Base-by-base conservation (phyloP, 2,329 filamentous ascomycete species). In the Trichoderma semiorbis region DNA sequence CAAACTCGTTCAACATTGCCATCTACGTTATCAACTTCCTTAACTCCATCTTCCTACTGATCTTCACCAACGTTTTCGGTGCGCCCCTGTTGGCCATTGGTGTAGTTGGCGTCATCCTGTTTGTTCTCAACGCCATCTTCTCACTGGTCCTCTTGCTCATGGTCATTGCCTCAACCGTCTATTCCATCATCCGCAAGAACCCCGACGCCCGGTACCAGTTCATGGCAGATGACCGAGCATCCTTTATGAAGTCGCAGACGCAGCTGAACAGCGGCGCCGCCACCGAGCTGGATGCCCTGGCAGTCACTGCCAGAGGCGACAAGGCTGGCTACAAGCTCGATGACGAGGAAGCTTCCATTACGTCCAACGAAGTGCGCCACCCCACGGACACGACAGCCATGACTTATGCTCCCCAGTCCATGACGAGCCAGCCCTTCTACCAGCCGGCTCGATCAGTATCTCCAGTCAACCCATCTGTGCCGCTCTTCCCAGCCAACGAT, bases 181-280 rank as follows among this genome's bases (percentile, higher is more conserved):
- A 95, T 75, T 92, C 93, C 62, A 90, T 98, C 78, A 89, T 94
- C 80, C 93, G 93, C 73, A 97, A 97, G 88, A 97, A 98, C 83
- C 95, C 95, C 24, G 95, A 98, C 79, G 93, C 92, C 55, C 91
- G 95, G 73, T 98, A 98, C 83, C 94, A 97, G 82, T 94, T 94
- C 77, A 98, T 98, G 95, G 92, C 92, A 69, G 95, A 98, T 78
- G 95, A 98, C 81, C 92, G 95, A 77, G 94, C 93, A 65, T 98
- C 95, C 11, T 98, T 98, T 83, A 97, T 98, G 90, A 98, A 98
- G 85, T 97, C 94, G 16, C 93, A 96, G 81, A 93, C 93, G 3
- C 91, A 95, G 78, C 85, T 97, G 69, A 89, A 83, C 66, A 69
- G 47, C 57, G 28, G 21, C 60, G 84, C 86, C 18, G 93, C 92